phyloP scores from a whole-genome alignment of 768 basidiomycete species.

The Zangia roseola region DNA sequence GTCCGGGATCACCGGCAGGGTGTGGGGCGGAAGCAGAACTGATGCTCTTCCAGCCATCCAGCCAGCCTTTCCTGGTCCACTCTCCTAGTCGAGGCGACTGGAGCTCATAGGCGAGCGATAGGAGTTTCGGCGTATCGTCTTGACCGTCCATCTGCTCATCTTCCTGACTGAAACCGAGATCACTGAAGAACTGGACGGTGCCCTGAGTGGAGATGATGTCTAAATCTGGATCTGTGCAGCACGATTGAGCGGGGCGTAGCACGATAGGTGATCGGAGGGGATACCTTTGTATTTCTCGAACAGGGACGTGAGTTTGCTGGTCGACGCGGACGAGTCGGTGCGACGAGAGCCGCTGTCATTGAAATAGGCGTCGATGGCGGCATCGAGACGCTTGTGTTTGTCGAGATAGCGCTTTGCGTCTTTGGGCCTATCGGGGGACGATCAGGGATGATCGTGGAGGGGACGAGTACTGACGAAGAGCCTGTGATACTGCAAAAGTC shows the following conservation, averaged over 20 bases:
- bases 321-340: constrained; percentile 36
- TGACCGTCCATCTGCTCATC: constrained; percentile 60
- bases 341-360: constrained; percentile 37
- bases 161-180: constrained; percentile 27
- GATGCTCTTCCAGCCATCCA: constrained; percentile 75
- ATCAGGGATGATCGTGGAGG: neutral
- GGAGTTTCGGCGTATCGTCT: constrained; percentile 73
- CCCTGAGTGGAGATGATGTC: constrained; percentile 76
- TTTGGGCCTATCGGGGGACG: constrained; percentile 28
- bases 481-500: constrained; percentile 71
- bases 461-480: constrained; percentile 50
- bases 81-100: constrained; percentile 71
- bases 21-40: constrained; percentile 45
- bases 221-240: constrained; percentile 35
- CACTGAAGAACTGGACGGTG: constrained; percentile 67
- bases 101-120: constrained; percentile 79
- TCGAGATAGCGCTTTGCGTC: constrained; percentile 72
- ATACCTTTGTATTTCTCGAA: constrained; percentile 73
- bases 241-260: neutral
- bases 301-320: constrained; percentile 51
- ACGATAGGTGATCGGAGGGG: constrained; percentile 4
- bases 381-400: constrained; percentile 65
- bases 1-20: constrained; percentile 1
- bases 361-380: constrained; percentile 74
- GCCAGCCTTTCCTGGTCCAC: constrained; percentile 72